Evolutionary conservation across 2,329 filamentous ascomycete species (phyloP).

Genomic region (Thermothelomyces thermophilus): DNA sequence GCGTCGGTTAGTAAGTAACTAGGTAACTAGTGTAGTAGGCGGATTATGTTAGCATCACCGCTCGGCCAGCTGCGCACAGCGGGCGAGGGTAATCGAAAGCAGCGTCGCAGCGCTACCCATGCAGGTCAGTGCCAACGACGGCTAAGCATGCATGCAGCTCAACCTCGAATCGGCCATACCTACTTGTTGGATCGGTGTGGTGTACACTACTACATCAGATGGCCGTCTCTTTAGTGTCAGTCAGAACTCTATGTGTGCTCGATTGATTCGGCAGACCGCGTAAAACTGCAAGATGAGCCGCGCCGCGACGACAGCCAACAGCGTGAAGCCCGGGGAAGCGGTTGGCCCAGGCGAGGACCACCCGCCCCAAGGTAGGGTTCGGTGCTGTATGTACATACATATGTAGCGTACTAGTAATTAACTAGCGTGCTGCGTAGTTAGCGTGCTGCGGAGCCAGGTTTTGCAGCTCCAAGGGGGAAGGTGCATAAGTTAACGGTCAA

Average conservation of each 20-base stretch:
- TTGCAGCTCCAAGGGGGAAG: neutral
- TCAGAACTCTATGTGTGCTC: neutral
- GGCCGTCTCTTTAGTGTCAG: neutral
- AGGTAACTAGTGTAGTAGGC: no score
- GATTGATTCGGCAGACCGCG: no score
- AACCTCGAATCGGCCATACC: conserved; percentile 3
- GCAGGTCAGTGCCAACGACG: conserved; percentile 8
- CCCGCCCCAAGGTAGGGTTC: no score
- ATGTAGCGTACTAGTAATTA: no score
- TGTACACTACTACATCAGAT: no score
- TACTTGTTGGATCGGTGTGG: neutral
- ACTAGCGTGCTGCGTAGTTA: no score
- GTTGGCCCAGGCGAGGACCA: no score
- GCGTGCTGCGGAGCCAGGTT: neutral
- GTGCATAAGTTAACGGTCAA: neutral
- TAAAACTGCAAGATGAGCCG: neutral
- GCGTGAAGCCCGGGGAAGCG: neutral
- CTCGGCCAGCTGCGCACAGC: neutral
- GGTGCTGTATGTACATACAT: no score
- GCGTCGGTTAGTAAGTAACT: no score
- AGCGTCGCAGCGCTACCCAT: conserved; percentile 8
- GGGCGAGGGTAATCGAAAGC: neutral
- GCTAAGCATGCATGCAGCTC: conserved; percentile 1
- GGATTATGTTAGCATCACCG: neutral
- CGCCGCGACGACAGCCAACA: no score